These are phyloP conservation scores for Centrapalus pauciflorus DNA, from an alignment of 129 eudicot genomes.

Conservation along the genomic window DNA sequence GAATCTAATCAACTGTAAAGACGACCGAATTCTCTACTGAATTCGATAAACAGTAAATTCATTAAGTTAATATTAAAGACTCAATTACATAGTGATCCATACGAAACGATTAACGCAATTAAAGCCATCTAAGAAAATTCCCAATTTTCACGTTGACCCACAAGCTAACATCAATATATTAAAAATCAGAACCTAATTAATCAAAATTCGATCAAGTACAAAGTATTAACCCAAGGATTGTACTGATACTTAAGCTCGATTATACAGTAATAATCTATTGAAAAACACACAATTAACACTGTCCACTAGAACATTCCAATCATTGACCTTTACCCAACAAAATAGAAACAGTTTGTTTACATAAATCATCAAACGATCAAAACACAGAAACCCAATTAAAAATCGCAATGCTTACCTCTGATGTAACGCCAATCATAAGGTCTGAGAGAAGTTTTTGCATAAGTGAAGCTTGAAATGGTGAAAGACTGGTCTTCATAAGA, in stretches of 20 bases:
- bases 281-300: not conserved
- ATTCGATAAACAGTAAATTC: not conserved
- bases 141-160: not conserved
- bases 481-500: conserved; percentile 38
- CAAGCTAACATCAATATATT: not conserved
- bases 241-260: too few relatives aligned
- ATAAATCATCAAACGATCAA: not conserved
- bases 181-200: not conserved
- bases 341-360: not conserved
- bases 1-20: not conserved
- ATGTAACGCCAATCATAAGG: conserved; percentile 91
- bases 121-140: not conserved
- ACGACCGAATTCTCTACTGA: too few relatives aligned
- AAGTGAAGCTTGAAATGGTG: conserved; percentile 64
- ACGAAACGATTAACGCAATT: not conserved
- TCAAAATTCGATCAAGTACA: not conserved
- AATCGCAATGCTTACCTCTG: conserved; percentile 41
- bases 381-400: not conserved
- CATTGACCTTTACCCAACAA: not conserved
- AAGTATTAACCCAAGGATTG: too few relatives aligned
- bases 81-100: not conserved
- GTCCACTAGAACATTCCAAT: not conserved
- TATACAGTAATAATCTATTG: not conserved
- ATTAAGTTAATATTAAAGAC: not conserved
- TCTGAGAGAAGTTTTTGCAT: conserved; percentile 52